Base-by-base conservation (phyloP, 495 filamentous ascomycete genomes). In the Penicillium cosmopolitanum region DNA sequence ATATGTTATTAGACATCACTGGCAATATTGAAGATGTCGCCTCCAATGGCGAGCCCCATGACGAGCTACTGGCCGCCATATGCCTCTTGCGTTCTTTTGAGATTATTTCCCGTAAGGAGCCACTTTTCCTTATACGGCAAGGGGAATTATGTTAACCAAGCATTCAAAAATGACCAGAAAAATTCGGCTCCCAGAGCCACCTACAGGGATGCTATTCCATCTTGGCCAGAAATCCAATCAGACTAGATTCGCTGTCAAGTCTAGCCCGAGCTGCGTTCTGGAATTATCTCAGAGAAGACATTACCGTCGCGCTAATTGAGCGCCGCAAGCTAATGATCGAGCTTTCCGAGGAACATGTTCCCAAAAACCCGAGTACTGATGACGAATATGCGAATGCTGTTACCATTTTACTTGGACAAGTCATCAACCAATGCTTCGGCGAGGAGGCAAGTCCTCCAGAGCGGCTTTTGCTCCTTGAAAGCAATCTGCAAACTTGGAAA, bases 251-350 rank as follows among this genome's bases (percentile, higher is more conserved):
- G 50, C 67, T 35, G 0, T 52, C 63, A 36, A 67, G 62, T 9
- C 62, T 77, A 5, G 42, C 68, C 28, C 62, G 61, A 47, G 68
- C 73, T 16, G 72, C 72, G 1, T 71, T 74, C 33, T 77, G 72
- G 75, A 76, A 76, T 44, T 73, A 75, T n/a, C 65, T 77, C 3
- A 63, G 73, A 0, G 72, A 76, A 62, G 70, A 77, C 18, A 77
- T 76, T 48, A 75, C 72, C 0, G 69, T 75, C 2, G 68, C 72
- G 21, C 57, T 77, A 7, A 69, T 73, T 36, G 65, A 69, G 19
- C 60, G 67, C 19, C 63, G 71, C 7, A 59, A 57, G 25, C 52
- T 76, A 1, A 73, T 70, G 61, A 75, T 77, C 19, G 67, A 68
- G 18, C 57, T 76, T 2, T 44, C 34, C 4, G 50, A 58, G 16